Percentiles rank a stretch among this genome's conserved stretches.
Conservation (phyloP, 805 yeast species). For the Candida dajiaensis region DNA sequence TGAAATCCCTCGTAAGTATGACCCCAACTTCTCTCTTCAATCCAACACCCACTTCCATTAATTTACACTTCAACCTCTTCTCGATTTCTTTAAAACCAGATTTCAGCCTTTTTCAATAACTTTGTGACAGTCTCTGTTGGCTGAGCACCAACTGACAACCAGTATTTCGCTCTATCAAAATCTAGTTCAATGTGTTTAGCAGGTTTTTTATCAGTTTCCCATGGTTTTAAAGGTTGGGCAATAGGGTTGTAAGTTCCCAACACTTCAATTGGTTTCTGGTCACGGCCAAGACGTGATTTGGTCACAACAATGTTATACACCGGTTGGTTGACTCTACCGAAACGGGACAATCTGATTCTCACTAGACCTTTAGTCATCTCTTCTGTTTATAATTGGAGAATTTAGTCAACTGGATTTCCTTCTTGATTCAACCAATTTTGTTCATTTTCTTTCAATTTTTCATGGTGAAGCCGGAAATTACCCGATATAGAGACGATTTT, state of each 20-base stretch:
- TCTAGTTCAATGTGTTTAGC: slow-evolving; percentile 79
- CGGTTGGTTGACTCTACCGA: slow-evolving; percentile 86
- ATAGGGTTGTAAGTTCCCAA: slow-evolving; percentile 89
- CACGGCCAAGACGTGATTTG: slow-evolving; percentile 68
- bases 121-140: slow-evolving; percentile 78
- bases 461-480: background rate
- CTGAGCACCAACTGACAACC: slow-evolving; percentile 97
- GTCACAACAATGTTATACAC: slow-evolving; percentile 90
- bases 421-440: no score
- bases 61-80: background rate
- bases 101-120: slow-evolving; percentile 74
- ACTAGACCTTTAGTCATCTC: slow-evolving; percentile 54
- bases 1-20: background rate
- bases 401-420: no score
- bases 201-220: slow-evolving; percentile 50
- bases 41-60: background rate
- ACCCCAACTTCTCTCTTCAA: background rate
- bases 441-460: background rate
- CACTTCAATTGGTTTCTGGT: slow-evolving; percentile 88
- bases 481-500: background rate
- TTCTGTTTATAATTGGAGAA: background rate
- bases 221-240: slow-evolving; percentile 64
- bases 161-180: slow-evolving; percentile 84
- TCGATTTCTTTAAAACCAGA: slow-evolving; percentile 25
- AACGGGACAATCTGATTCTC: slow-evolving; percentile 84